Evolutionary conservation across 78 protist species (phyloP).

Genomic region (Planoprotostelium fungivorum): DNA sequence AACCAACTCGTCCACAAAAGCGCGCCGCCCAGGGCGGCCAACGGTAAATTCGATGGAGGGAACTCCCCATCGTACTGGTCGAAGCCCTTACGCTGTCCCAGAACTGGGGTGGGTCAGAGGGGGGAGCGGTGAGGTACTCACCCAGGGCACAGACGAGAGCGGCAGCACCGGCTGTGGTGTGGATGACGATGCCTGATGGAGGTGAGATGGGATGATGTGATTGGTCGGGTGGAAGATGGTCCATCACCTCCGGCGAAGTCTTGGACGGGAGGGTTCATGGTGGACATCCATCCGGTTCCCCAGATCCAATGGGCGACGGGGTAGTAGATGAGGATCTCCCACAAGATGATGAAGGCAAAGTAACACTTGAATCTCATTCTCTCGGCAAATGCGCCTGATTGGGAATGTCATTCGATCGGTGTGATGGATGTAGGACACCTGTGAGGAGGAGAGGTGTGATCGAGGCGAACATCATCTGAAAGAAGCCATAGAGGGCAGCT

Average conservation of each 20-base stretch:
- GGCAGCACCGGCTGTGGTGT: slow-evolving; percentile 79
- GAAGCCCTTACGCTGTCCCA: slow-evolving; percentile 60
- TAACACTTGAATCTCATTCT: slow-evolving; percentile 46
- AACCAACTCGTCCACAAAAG: slow-evolving; percentile 89
- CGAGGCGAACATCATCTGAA: slow-evolving; percentile 88
- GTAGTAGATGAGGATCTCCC: slow-evolving; percentile 81
- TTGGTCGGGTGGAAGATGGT: too few relatives aligned
- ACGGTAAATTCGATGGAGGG: slow-evolving; percentile 72
- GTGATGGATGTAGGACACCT: slow-evolving; percentile 15
- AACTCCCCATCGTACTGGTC: slow-evolving; percentile 60
- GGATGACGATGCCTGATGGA: slow-evolving; percentile 62
- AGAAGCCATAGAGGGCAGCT: slow-evolving; percentile 61
- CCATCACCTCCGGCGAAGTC: slow-evolving; percentile 87
- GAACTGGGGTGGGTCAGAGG: background rate
- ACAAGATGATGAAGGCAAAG: slow-evolving; percentile 49
- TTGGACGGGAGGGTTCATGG: slow-evolving; percentile 22
- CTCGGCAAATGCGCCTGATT: slow-evolving; percentile 77
- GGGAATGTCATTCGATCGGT: background rate
- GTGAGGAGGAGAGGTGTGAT: slow-evolving; percentile 87
- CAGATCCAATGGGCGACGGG: slow-evolving; percentile 88
- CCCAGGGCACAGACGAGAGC: slow-evolving; percentile 67
- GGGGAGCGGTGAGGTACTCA: background rate
- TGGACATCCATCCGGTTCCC: slow-evolving; percentile 80
- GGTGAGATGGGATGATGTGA: background rate
- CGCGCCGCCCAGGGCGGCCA: slow-evolving; percentile 70